These are phyloP conservation scores for Blastobotrys attinorum DNA, from an alignment of 805 yeast genomes.

Conservation along the genomic window DNA sequence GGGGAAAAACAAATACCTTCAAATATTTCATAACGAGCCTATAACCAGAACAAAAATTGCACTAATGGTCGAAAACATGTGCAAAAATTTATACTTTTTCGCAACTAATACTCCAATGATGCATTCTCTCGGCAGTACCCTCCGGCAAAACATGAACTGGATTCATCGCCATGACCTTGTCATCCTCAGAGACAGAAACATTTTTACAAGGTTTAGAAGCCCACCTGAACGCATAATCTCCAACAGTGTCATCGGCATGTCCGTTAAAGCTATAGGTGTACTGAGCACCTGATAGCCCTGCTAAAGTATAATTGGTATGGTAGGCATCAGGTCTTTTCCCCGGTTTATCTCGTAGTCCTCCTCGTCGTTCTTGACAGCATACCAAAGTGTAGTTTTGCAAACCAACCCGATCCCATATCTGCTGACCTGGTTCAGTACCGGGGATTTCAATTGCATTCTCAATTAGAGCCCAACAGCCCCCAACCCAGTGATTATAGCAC, in stretches of 20 bases:
- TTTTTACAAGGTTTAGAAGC: constrained; percentile 17
- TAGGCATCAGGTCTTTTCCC: constrained; percentile 74
- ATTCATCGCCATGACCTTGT: constrained; percentile 33
- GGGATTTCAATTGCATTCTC: constrained; percentile 41
- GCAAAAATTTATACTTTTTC: too few species aligned
- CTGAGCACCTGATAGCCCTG: constrained; percentile 64
- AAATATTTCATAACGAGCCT: too few species aligned
- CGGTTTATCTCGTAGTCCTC: constrained; percentile 89
- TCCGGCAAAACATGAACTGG: constrained; percentile 56
- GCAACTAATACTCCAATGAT: too few species aligned
- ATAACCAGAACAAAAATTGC: too few species aligned
- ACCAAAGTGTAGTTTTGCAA: constrained; percentile 56
- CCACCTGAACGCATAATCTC: constrained; percentile 28
- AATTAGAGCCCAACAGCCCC: constrained; percentile 60
- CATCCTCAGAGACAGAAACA: constrained; percentile 4
- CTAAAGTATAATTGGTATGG: constrained; percentile 78
- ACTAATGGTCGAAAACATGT: too few species aligned
- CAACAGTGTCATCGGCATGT: constrained; percentile 12
- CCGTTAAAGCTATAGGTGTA: constrained; percentile 30
- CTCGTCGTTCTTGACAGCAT: constrained; percentile 63
- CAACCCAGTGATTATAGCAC: constrained; percentile 94
- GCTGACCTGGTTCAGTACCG: constrained; percentile 15
- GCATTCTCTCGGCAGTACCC: constrained; percentile 30
- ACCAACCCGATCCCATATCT: constrained; percentile 44
- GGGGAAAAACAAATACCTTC: too few species aligned